These are phyloP conservation scores for Clarireedia hainanense DNA, from an alignment of 2,329 filamentous ascomycete species.

Conservation along the genomic window DNA sequence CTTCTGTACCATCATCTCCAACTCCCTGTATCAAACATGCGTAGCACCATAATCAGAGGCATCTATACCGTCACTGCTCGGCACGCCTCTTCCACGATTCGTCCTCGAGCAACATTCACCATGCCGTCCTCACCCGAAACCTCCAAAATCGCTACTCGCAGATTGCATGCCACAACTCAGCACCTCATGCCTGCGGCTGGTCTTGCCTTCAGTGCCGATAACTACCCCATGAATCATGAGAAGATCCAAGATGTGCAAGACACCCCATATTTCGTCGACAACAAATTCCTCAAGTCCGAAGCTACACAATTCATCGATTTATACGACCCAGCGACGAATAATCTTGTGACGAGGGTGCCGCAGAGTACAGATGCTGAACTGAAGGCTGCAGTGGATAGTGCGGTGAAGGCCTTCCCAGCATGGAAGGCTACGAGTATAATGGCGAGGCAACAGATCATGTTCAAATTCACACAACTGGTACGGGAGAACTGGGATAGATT, in stretches of 20 bases:
- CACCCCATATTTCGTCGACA: constrained; percentile 77
- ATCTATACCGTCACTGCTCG: constrained; percentile 19
- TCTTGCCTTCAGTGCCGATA: constrained; percentile 48
- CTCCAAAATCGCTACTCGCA: constrained; percentile 36
- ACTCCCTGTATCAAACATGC: constrained; percentile 19
- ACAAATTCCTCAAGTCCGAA: constrained; percentile 63
- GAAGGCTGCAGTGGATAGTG: constrained; percentile 65
- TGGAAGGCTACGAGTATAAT: constrained; percentile 70
- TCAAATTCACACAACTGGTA: constrained; percentile 74
- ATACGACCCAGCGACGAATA: constrained; percentile 77
- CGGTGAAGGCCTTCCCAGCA: constrained; percentile 64
- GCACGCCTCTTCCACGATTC: constrained; percentile 18
- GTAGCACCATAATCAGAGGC: constrained; percentile 24
- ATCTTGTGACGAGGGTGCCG: constrained; percentile 74
- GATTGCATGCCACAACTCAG: constrained; percentile 49
- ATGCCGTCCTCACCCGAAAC: constrained; percentile 21
- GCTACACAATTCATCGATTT: constrained; percentile 70
- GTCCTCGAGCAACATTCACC: constrained; percentile 16
- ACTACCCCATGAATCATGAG: constrained; percentile 65
- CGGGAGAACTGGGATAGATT: constrained; percentile 79
- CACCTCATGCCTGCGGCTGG: constrained; percentile 46
- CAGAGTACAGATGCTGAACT: constrained; percentile 75
- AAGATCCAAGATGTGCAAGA: constrained; percentile 59
- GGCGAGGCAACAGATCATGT: constrained; percentile 76
- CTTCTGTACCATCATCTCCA: neutral